Conservation (phyloP, 2,329 filamentous ascomycete species). For the Stenocarpella maydis region DNA sequence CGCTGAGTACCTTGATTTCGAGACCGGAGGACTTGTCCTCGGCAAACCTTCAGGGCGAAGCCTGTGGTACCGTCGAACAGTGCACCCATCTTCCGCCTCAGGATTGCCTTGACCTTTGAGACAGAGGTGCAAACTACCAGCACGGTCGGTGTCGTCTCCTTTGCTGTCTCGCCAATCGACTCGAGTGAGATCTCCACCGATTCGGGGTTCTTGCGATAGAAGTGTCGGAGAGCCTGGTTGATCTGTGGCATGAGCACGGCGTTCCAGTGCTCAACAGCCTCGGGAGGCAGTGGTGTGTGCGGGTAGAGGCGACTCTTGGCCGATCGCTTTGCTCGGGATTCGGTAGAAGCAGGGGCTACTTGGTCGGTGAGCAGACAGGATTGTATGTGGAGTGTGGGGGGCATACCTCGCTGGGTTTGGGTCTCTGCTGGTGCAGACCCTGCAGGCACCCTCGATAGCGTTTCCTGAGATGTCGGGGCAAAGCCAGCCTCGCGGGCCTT, state of each 20-base stretch:
- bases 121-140: constrained; percentile 81
- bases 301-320: constrained; percentile 66
- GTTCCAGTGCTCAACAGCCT: constrained; percentile 77
- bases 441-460: not conserved
- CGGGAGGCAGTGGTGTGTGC: constrained; percentile 64
- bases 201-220: constrained; percentile 77
- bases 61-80: constrained; percentile 70
- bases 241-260: constrained; percentile 75
- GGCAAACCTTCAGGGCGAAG: constrained; percentile 75
- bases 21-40: constrained; percentile 72
- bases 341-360: constrained; percentile 31
- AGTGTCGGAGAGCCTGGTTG: constrained; percentile 73
- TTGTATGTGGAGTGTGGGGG: not conserved
- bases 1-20: constrained; percentile 52
- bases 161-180: constrained; percentile 73
- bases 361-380: constrained; percentile 14
- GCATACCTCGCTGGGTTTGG: constrained; percentile 33
- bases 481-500: constrained; percentile 35
- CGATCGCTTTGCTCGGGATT: constrained; percentile 37
- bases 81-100: constrained; percentile 72
- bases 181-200: constrained; percentile 82
- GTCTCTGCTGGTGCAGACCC: constrained; percentile 5
- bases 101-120: constrained; percentile 73
- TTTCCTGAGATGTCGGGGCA: not conserved
- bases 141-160: constrained; percentile 74